Base-by-base conservation (phyloP, 2,329 filamentous ascomycete species). In the Rhynchosporium secalis region DNA sequence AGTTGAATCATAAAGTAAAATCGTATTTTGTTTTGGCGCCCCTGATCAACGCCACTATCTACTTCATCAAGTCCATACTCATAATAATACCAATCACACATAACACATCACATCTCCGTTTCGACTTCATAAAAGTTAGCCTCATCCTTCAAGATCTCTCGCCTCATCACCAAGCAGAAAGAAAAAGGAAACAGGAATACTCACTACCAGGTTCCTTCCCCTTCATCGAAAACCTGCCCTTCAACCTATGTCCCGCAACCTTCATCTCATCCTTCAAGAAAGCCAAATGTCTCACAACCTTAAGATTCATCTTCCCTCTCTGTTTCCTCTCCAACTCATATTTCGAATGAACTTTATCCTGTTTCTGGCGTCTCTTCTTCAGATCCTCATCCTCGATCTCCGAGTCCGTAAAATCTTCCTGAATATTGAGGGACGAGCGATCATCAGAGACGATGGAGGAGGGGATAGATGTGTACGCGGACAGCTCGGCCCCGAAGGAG, bases 301-400 rank as follows among this genome's bases (percentile, higher is more conserved):
- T 67, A 41, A 67, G 61, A 56, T 67, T 65, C 65, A 67, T 67
- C 13, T 26, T 62, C 0, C 65, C 65, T 4, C 65, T 52, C 15
- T 67, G 65, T 33, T 67, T 67, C 5, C 65, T 45, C 38, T 63
- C 56, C 46, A 67, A 36, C 33, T 67, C 65, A 9, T 58, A 56
- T 46, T 67, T 67, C 0, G 51, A 52, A 40, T 62, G 56, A 3
- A 48, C n/a, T 26, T 65, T 61, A 41, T 67, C 65, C 47, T 67
- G 65, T 33, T 65, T 67, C 58, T 67, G 63, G 8, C 65, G 38
- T 43, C 63, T 46, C 51, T 65, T 67, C 60, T 67, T 67, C 49
- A 67, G 41, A 3, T 67, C 63, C 38, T 67, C 65, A 20, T 67
- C 65, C 2, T 67, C 65, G 54, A 67, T 65, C 58, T 67, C 65